Conservation (phyloP, 805 yeast species). For the Cyberlindnera samutprakarnensis region DNA sequence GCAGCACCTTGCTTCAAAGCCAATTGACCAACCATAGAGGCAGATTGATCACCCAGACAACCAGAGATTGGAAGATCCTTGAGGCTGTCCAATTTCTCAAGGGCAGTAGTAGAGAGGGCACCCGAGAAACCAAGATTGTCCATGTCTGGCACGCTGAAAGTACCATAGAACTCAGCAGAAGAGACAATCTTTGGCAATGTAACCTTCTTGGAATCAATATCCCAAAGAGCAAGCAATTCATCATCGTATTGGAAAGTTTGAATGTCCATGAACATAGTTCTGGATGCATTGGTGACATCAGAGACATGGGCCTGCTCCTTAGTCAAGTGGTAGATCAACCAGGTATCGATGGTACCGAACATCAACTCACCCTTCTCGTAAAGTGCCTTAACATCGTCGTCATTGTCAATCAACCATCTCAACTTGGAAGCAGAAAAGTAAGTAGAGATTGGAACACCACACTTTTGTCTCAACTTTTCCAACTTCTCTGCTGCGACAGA, state of each 20-base stretch:
- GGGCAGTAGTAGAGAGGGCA: slow-evolving; percentile 43
- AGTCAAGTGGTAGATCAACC: slow-evolving; percentile 85
- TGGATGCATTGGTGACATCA: slow-evolving; percentile 86
- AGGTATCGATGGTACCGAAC: slow-evolving; percentile 92
- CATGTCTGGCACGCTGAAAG: slow-evolving; percentile 55
- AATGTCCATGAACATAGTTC: slow-evolving; percentile 86
- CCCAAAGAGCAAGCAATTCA: slow-evolving; percentile 70
- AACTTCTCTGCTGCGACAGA: slow-evolving; percentile 47
- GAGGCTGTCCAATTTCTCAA: slow-evolving; percentile 40
- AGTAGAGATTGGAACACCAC: slow-evolving; percentile 85
- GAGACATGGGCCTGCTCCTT: slow-evolving; percentile 63
- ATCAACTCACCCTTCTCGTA: slow-evolving; percentile 73
- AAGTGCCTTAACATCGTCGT: slow-evolving; percentile 52
- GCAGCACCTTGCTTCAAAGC: slow-evolving; percentile 82
- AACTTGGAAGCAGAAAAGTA: slow-evolving; percentile 88
- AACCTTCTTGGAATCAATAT: slow-evolving; percentile 60
- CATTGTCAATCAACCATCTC: slow-evolving; percentile 83
- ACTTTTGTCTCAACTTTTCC: slow-evolving; percentile 49
- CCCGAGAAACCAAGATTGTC: slow-evolving; percentile 43
- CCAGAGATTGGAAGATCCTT: slow-evolving; percentile 74
- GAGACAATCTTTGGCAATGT: slow-evolving; percentile 71
- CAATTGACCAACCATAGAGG: slow-evolving; percentile 88
- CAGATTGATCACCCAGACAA: slow-evolving; percentile 90
- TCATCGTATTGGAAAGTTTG: slow-evolving; percentile 70
- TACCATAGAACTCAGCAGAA: slow-evolving; percentile 71